Percentiles rank a stretch among this genome's conserved stretches.
Evolutionary conservation across 805 yeast genomes (phyloP).

Genomic region (Lachancea thermotolerans): DNA sequence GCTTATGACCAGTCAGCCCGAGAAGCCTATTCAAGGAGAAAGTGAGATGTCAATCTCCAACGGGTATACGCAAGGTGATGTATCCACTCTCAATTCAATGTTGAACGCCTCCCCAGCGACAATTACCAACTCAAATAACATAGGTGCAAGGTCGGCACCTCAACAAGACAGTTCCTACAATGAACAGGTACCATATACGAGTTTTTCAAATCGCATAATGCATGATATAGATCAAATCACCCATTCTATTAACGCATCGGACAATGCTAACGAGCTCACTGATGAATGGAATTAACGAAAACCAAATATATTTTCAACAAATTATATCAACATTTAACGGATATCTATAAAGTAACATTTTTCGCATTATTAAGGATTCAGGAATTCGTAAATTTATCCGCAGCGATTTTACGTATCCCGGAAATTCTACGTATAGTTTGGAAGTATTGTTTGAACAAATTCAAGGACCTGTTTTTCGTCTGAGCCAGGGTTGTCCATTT

Average conservation of each 20-base stretch:
- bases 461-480: slow-evolving; percentile 49
- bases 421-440: slow-evolving; percentile 12
- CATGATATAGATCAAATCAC: slow-evolving; percentile 11
- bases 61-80: slow-evolving; percentile 5
- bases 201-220: slow-evolving; percentile 8
- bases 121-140: slow-evolving; percentile 3
- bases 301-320: neutral
- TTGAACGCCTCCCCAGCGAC: slow-evolving; percentile 11
- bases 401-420: neutral
- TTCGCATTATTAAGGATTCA: too few relatives aligned
- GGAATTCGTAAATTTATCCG: too few relatives aligned
- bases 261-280: neutral
- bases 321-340: neutral
- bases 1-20: slow-evolving; percentile 11
- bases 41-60: neutral
- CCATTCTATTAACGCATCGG: slow-evolving; percentile 7
- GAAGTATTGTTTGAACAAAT: slow-evolving; percentile 27
- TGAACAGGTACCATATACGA: slow-evolving; percentile 5
- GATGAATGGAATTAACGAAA: slow-evolving; percentile 2
- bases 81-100: slow-evolving; percentile 9
- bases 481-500: slow-evolving; percentile 62
- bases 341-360: slow-evolving; percentile 2
- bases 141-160: neutral
- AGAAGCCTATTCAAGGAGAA: slow-evolving; percentile 1
- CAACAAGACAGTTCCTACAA: slow-evolving; percentile 5